A percentile compares a stretch with the other conserved stretches of the same genome.
Conservation (phyloP, 805 yeast genomes). For the Saccharomycopsis microspora region DNA sequence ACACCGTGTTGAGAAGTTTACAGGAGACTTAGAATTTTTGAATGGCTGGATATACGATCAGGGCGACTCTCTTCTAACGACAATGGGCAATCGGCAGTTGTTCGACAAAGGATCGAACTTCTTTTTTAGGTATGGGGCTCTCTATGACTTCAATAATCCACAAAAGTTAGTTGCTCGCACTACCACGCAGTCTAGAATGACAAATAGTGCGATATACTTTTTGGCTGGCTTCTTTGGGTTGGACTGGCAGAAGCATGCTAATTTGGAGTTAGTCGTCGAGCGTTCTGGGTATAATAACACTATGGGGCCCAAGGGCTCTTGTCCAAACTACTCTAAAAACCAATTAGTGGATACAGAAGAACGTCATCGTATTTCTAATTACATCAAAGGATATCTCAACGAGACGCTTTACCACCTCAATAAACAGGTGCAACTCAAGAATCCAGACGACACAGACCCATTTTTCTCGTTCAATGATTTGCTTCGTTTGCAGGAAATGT, state of each 20-base stretch:
- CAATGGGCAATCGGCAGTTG: conserved; percentile 17
- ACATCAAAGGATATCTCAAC: conserved; percentile 1
- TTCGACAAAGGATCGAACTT: conserved; percentile 16
- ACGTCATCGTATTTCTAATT: background rate
- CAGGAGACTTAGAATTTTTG: conserved; percentile 43
- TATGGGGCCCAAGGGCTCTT: conserved; percentile 10
- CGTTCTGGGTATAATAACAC: conserved; percentile 17
- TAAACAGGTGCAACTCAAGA: background rate
- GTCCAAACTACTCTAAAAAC: conserved; percentile 8
- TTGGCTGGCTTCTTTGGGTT: conserved; percentile 37
- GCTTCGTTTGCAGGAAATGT: conserved; percentile 41
- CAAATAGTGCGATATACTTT: conserved; percentile 34
- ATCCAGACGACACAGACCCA: background rate
- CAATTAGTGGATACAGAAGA: background rate
- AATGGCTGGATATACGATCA: conserved; percentile 26
- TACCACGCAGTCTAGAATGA: conserved; percentile 36
- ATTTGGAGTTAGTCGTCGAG: conserved; percentile 17
- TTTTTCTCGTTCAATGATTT: conserved; percentile 29
- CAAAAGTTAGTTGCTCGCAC: conserved; percentile 19
- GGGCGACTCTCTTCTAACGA: conserved; percentile 14
- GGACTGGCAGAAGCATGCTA: conserved; percentile 16
- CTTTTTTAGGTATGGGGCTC: conserved; percentile 16
- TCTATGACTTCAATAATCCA: conserved; percentile 1
- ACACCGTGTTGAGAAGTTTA: conserved; percentile 16
- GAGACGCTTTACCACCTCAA: conserved; percentile 4